Evolutionary conservation across 177 flowering plant genomes (phyloP).

Genomic region (Vitis hybrid): DNA sequence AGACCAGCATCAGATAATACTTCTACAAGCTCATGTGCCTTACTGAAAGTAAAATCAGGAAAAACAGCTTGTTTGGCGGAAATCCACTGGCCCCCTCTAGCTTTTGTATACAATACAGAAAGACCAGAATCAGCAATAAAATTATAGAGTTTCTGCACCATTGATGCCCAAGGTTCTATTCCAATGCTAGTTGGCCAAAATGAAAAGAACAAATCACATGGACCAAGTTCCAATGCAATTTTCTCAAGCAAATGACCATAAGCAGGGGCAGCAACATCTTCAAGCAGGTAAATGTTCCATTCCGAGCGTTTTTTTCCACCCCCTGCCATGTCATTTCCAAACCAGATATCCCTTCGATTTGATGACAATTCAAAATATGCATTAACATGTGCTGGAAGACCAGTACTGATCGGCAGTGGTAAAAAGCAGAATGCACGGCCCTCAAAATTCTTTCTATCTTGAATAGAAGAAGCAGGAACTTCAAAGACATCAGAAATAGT

Average conservation of each 20-base stretch:
- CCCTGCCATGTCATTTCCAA: conserved; percentile 98
- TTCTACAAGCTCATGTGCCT: conserved; percentile 61
- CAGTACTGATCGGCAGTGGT: conserved; percentile 87
- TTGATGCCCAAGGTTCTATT: conserved; percentile 82
- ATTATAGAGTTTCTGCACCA: conserved; percentile 71
- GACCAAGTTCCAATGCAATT: conserved; percentile 68
- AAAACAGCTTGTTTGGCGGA: conserved; percentile 84
- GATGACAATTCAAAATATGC: conserved; percentile 97
- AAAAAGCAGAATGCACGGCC: conserved; percentile 97
- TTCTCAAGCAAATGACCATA: conserved; percentile 85
- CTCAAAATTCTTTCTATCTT: conserved; percentile 48
- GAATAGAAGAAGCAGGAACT: conserved; percentile 26
- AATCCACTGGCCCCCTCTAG: conserved; percentile 97
- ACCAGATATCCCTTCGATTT: conserved; percentile 96
- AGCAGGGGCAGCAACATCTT: conserved; percentile 90
- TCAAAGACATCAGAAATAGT: conserved; percentile 32
- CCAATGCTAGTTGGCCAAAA: conserved; percentile 68
- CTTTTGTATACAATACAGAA: conserved; percentile 75
- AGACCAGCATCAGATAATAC: conserved; percentile 81
- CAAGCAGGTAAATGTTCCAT: conserved; percentile 87
- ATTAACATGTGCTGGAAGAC: conserved; percentile 90
- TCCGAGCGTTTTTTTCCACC: conserved; percentile 96
- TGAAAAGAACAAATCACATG: conserved; percentile 70
- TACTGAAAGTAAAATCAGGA: conserved; percentile 76
- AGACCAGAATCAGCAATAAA: conserved; percentile 62